A percentile compares a stretch with the other conserved stretches of the same genome.
Evolutionary conservation across 2,329 filamentous ascomycete species (phyloP).

Genomic region (Stagonosporopsis cucurbitacearum): DNA sequence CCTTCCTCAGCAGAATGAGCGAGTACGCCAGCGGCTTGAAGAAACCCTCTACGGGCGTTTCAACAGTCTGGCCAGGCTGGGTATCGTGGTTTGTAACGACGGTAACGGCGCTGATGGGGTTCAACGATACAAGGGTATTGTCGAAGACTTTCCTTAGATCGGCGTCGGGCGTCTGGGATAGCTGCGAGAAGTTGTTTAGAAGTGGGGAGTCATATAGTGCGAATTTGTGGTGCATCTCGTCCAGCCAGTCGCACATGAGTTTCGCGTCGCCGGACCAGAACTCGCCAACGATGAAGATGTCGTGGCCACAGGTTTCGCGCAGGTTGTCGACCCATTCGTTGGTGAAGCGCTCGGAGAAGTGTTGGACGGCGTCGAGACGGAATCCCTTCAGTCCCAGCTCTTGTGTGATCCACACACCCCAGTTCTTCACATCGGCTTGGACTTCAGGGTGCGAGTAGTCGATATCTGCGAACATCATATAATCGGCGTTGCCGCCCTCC

Average conservation of each 20-base stretch:
- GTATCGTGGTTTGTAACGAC: slow-evolving; percentile 78
- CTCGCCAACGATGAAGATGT: slow-evolving; percentile 72
- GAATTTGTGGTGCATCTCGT: slow-evolving; percentile 62
- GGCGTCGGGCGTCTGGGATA: slow-evolving; percentile 62
- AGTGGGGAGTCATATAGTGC: slow-evolving; percentile 71
- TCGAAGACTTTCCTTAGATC: slow-evolving; percentile 72
- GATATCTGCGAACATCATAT: slow-evolving; percentile 75
- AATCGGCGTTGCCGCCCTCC: slow-evolving; percentile 71
- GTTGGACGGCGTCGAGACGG: slow-evolving; percentile 74
- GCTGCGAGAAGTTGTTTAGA: slow-evolving; percentile 69
- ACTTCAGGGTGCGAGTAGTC: slow-evolving; percentile 68
- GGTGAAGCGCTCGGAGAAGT: slow-evolving; percentile 72
- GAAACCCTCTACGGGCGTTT: slow-evolving; percentile 67
- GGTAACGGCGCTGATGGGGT: slow-evolving; percentile 66
- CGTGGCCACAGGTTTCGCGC: slow-evolving; percentile 54
- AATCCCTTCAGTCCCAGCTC: slow-evolving; percentile 69
- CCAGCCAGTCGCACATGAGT: slow-evolving; percentile 64
- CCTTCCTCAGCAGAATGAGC: slow-evolving; percentile 70
- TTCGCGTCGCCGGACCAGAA: slow-evolving; percentile 69
- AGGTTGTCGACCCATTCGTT: slow-evolving; percentile 67
- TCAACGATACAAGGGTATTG: slow-evolving; percentile 61
- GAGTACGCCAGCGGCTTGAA: slow-evolving; percentile 77
- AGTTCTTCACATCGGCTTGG: slow-evolving; percentile 65
- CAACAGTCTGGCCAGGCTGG: slow-evolving; percentile 67
- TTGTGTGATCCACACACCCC: slow-evolving; percentile 71